Conservation (phyloP, 2,329 filamentous ascomycete species). For the Didymella segeticola region DNA sequence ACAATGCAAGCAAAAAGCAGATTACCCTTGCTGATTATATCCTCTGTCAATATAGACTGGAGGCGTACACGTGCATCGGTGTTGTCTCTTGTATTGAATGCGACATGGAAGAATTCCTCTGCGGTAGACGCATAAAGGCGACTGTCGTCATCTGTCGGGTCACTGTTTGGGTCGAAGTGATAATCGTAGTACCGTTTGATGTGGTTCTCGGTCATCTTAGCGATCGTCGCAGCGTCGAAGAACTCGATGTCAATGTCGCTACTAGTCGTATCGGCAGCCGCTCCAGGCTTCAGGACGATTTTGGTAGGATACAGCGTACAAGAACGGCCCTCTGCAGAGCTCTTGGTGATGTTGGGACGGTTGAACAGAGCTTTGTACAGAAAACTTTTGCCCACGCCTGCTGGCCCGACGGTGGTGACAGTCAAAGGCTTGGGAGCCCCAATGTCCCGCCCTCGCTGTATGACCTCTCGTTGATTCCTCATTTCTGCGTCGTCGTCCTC, state of each 20-base stretch:
- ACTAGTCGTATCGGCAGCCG: background rate
- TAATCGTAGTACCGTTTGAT: constrained; percentile 8
- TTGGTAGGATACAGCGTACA: constrained; percentile 15
- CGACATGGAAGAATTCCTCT: constrained; percentile 10
- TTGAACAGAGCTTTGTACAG: constrained; percentile 15
- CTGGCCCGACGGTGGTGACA: constrained; percentile 12
- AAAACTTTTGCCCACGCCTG: constrained; percentile 12
- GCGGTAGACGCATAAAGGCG: constrained; percentile 6
- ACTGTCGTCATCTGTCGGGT: constrained; percentile 5
- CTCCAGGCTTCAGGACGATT: background rate
- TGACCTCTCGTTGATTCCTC: constrained; percentile 9
- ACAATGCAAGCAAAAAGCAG: constrained; percentile 1
- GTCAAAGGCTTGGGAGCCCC: constrained; percentile 2
- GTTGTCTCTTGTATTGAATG: background rate
- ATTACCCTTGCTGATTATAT: background rate
- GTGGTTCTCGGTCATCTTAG: constrained; percentile 5
- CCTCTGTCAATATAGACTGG: background rate
- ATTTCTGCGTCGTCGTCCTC: constrained; percentile 9
- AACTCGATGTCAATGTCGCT: constrained; percentile 8
- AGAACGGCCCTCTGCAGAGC: constrained; percentile 11
- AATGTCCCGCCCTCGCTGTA: constrained; percentile 5
- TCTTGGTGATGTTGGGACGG: constrained; percentile 12
- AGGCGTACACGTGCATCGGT: background rate
- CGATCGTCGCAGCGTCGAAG: background rate
- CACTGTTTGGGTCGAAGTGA: background rate